A percentile compares a stretch with the other conserved stretches of the same genome.
phyloP scores from a whole-genome alignment of 2,329 filamentous ascomycete genomes.

The Sarocladium oryzae region DNA sequence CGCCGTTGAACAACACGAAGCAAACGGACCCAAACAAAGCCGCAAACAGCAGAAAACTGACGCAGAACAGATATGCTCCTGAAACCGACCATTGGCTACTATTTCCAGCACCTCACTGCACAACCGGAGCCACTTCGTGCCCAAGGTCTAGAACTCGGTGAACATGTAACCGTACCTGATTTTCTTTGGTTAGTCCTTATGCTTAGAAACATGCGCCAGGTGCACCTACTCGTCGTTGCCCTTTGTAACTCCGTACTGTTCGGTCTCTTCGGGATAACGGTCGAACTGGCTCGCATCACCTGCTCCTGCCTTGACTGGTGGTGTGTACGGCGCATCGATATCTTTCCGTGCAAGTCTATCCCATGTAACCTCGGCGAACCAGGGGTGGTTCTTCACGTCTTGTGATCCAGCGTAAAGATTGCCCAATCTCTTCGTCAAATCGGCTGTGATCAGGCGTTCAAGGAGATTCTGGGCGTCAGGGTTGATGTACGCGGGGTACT shows the following conservation, averaged over 20 bases:
- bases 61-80: not conserved
- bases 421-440: conserved; percentile 89
- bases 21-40: not conserved
- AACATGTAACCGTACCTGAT: conserved; percentile 70
- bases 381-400: conserved; percentile 91
- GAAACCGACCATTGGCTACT: not conserved
- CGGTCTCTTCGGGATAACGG: conserved; percentile 93
- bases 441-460: conserved; percentile 85
- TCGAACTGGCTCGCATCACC: conserved; percentile 98
- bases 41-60: not conserved
- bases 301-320: conserved; percentile 85
- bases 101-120: not conserved
- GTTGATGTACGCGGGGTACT: conserved; percentile 94
- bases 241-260: conserved; percentile 68
- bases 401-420: conserved; percentile 86
- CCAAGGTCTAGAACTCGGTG: conserved; percentile 38
- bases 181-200: conserved; percentile 34
- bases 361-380: conserved; percentile 98
- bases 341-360: conserved; percentile 90
- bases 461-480: conserved; percentile 89
- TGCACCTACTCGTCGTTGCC: conserved; percentile 79
- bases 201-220: not conserved
- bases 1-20: not conserved
- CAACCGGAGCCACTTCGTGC: not conserved
- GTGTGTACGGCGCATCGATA: conserved; percentile 96